Percentiles rank a stretch among this genome's conserved stretches.
phyloP scores from a whole-genome alignment of 257 asterid genomes.

The Lycium barbarum region DNA sequence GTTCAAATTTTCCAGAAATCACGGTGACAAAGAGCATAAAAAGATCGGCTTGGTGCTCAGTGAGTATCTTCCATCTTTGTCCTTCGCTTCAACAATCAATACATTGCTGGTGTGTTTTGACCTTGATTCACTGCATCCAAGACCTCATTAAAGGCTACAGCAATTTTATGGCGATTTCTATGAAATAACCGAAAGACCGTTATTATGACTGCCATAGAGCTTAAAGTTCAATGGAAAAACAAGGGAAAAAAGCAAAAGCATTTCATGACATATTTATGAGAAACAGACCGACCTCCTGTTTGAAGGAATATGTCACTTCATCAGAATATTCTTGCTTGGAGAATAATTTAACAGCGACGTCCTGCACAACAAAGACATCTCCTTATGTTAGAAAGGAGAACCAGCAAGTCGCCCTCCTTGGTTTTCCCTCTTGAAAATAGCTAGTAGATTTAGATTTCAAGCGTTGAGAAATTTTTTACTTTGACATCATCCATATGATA shows the following conservation, averaged over 20 bases:
- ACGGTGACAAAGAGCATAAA: not conserved
- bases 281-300: slow-evolving; percentile 78
- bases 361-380: slow-evolving; percentile 56
- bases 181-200: not conserved
- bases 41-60: too few species aligned
- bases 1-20: not conserved
- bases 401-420: not conserved
- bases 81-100: too few species aligned
- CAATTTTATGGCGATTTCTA: not conserved
- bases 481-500: not conserved
- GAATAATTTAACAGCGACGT: slow-evolving; percentile 96
- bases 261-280: slow-evolving; percentile 8
- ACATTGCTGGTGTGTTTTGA: not conserved
- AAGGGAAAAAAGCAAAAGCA: not conserved
- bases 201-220: not conserved
- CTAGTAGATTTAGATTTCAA: too few species aligned
- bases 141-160: not conserved
- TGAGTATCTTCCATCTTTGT: too few species aligned
- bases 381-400: slow-evolving; percentile 33
- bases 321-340: slow-evolving; percentile 88
- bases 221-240: not conserved
- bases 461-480: not conserved
- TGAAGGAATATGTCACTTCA: slow-evolving; percentile 75
- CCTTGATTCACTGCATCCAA: not conserved
- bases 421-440: too few species aligned